Base-by-base conservation (phyloP, 2,329 filamentous ascomycete species). In the Botrytis galanthina region DNA sequence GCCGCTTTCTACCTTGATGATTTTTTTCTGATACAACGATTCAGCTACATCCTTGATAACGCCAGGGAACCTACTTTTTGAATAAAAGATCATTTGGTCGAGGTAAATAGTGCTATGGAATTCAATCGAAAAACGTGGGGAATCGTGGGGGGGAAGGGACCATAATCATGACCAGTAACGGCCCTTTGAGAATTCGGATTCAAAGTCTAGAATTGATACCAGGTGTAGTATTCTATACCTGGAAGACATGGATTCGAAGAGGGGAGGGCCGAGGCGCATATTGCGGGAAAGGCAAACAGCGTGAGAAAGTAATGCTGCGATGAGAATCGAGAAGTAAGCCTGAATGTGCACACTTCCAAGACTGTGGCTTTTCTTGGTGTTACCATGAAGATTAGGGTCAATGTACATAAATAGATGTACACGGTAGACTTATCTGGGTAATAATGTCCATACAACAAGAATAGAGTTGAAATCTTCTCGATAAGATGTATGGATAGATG, bases 271-370 rank as follows among this genome's bases (percentile, higher is more conserved):
- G n/a, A 26, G 44, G 68, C 51, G 39, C 68, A 70, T 70, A 20
- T 71, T n/a, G 69, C 69, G 42, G 59, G 35, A 63, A 63, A 51
- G 44, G 57, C 57, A 71, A 63, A 46, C 35, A 42, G 10, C 26
- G 61, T 64, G 32, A 37, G 63, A 67, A 46, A 32, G 12, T 35
- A n/a, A 51, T 46, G 5, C 35, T 42, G 39, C 37, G 61, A 68
- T 29, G 22, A 32, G 46, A 32, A 29, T 57, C 51, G n/a, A 44
- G n/a, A 44, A n/a, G 61, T 46, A 63, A 20, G n/a, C 61, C 61
- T 63, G 26, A 44, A 44, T 20, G n/a, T 32, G 42, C 42, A 42
- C 18, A 46, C 12, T 16, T 66, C 63, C 63, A 66, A 35, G 63
- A 67, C 44, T 18, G 46, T 67, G 64, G 64, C 46, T n/a, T n/a